Base-by-base conservation (phyloP, 2,329 filamentous ascomycete genomes). In the Alternaria solani region DNA sequence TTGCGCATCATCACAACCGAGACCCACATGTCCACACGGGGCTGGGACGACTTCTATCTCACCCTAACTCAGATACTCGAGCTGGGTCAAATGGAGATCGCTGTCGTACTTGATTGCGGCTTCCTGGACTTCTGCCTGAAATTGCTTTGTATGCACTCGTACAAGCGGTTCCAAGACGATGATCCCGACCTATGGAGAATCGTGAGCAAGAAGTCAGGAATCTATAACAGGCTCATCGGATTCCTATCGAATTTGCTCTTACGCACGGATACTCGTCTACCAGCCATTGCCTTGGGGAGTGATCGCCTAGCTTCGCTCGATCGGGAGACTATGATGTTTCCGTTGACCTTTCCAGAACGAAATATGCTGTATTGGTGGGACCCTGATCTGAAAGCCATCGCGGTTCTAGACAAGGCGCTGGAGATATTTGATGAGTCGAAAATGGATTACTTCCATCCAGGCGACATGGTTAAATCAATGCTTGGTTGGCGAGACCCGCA, bases 1-100 rank as follows among this genome's bases (percentile, higher is more conserved):
- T 55, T 78, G 8, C 59, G 64, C 20, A 39, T 47, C 2, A 63
- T 73, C n/a, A 69, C 66, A 16, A 57, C 70, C n/a, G 62, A 71
- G n/a, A 72, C 68, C 5, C 64, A 60, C 11, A 57, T 67, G 36
- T 57, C 61, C 49, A 46, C 65, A 14, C 72, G 72, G 23, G 75
- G 70, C 23, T 79, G 77, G 77, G 76, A 79, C 39, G 77, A 79
- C 49, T 64, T 75, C 46, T 78, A 78, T 46, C 57, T 73, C 32
- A 70, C 71, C 9, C 51, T 78, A 14, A 73, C 62, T 38, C 70
- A 76, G 38, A 25, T 78, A 4, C 64, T 63, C 23, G 66, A 71
- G 28, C 63, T 77, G 64, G 75, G 75, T 5, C 57, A 67, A 34
- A 28, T 68, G 2, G 76, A 78, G 46, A 73, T 65, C 8, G 71